These are phyloP conservation scores for Fusarium metavorans DNA, from an alignment of 2,329 filamentous ascomycete genomes.

Conservation along the genomic window DNA sequence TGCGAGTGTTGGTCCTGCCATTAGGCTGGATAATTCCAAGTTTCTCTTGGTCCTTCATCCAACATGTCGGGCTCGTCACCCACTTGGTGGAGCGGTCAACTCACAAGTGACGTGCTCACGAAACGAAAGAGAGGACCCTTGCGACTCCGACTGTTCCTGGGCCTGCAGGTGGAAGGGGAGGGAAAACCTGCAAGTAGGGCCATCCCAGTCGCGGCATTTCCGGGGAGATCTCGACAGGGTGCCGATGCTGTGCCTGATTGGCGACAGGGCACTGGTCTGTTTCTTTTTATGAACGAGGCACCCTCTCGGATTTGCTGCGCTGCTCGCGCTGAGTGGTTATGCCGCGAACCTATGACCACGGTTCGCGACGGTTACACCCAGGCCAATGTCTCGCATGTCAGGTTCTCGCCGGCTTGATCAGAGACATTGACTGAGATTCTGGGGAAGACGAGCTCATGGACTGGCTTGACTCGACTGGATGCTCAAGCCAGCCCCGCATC, in stretches of 20 bases:
- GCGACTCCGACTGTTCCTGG: conserved; percentile 1
- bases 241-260: conserved; percentile 28
- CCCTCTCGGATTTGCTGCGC: neutral
- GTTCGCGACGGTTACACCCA: neutral
- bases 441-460: conserved; percentile 4
- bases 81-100: conserved; percentile 6
- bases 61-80: neutral
- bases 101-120: conserved; percentile 22
- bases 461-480: conserved; percentile 3
- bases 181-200: conserved; percentile 19
- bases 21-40: neutral
- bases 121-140: conserved; percentile 23
- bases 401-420: conserved; percentile 1
- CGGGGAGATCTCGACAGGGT: conserved; percentile 33
- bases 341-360: neutral
- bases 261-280: conserved; percentile 16
- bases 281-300: conserved; percentile 13
- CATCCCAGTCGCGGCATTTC: conserved; percentile 43
- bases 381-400: neutral
- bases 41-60: neutral
- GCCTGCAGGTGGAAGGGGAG: neutral
- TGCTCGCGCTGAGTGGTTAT: conserved; percentile 10
- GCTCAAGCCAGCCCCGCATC: conserved; percentile 12
- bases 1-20: neutral
- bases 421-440: neutral